Evolutionary conservation across 495 filamentous ascomycete species (phyloP), one percentile per base, ranked within the genome.

Genomic region (Xylaria grammica): DNA sequence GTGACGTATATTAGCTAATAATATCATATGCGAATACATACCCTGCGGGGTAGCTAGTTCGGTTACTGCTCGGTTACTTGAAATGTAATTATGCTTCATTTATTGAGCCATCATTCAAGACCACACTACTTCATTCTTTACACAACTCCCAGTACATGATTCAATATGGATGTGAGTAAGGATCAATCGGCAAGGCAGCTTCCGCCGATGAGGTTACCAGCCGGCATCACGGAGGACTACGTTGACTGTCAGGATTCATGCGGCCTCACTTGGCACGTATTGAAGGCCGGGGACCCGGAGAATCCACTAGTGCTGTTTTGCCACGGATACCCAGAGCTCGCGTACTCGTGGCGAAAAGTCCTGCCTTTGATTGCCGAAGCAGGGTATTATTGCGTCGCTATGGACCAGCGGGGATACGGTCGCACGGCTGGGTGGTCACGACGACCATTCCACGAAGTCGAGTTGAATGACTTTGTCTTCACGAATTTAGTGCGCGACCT

Each of bases 371-470:
- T 91, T 24, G 84, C 88, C 10, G 71, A 65, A 4, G 77, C 82
- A 2, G 86, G 85, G 32, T 90, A 85, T 73, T 79, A 87, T 72
- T 86, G 86, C 58, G 83, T 90, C 5, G 87, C 88, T 2, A 82
- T 84, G 45, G 89, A 91, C 72, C 87, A 90, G 66, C 83, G 89
- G 42, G 88, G 88, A 22, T 91, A 90, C 67, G 89, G 89, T 17
- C 82, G 87, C 46, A 90, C 88, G 0, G 84, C 78, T 0, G 86
- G 85, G 46, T 89, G 87, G 86, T 82, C 88, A 65, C 78, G 70
- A 0, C 72, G 78, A 8, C 57, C 70, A 5, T 89, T 78, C 66
- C 71, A 78, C 50, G 62, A 81, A 0, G 85, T 85, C 29, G 82
- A 90, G 67, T 73, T 90, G 38, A 65, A 72, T 30, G 84, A 83